Evolutionary conservation across 2,329 filamentous ascomycete genomes (phyloP).

Genomic region (Diaporthe sp.): DNA sequence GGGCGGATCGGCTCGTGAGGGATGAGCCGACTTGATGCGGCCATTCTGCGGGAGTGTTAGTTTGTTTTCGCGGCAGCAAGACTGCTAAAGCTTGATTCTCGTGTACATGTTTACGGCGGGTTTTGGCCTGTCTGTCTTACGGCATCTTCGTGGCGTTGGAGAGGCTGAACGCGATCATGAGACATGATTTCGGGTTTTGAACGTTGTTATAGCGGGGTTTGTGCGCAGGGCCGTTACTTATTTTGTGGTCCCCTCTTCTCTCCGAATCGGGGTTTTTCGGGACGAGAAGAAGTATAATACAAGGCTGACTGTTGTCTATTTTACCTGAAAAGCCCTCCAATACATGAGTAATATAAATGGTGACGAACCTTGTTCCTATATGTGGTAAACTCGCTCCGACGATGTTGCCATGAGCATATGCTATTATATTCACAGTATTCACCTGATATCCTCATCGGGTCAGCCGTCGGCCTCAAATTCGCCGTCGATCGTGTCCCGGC

Average conservation of each 20-base stretch:
- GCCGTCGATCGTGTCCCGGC: not conserved
- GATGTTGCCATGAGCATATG: not conserved
- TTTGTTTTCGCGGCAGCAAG: not conserved
- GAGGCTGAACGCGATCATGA: constrained; percentile 16
- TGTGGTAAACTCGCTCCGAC: not conserved
- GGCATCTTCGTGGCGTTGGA: constrained; percentile 39
- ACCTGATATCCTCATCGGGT: not conserved
- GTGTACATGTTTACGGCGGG: constrained; percentile 4
- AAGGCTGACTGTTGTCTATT: not conserved
- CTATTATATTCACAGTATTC: not conserved
- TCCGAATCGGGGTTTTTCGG: not conserved
- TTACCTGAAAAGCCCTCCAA: not conserved
- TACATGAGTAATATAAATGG: not conserved
- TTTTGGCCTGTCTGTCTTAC: constrained; percentile 8
- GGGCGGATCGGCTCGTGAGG: constrained; percentile 35
- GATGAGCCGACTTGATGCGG: not conserved
- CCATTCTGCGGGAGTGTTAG: not conserved
- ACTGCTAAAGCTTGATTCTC: constrained; percentile 15
- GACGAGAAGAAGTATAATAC: constrained; percentile 17
- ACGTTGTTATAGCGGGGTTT: constrained; percentile 18
- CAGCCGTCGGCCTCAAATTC: not conserved
- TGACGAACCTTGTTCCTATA: not conserved
- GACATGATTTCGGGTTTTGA: constrained; percentile 21
- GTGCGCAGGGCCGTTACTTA: not conserved
- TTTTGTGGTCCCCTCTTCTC: not conserved